Evolutionary conservation across 345 rosid species (phyloP).

Genomic region (Durio zibethinus): DNA sequence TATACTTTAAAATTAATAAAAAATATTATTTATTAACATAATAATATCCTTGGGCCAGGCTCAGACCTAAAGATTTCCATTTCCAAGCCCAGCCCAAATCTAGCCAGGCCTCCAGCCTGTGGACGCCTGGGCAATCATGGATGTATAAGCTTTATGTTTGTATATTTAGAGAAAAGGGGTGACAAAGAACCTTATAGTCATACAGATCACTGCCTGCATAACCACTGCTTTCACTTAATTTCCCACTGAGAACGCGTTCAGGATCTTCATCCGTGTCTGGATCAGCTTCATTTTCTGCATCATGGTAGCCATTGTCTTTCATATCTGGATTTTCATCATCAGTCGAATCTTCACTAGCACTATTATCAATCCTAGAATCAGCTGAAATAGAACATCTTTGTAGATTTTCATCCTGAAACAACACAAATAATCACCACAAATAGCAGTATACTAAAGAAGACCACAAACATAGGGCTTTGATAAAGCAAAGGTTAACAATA

Average conservation of each 20-base stretch:
- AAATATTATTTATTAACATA: background rate
- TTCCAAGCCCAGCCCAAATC: background rate
- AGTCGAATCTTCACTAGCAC: constrained; percentile 86
- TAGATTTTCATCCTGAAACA: constrained; percentile 86
- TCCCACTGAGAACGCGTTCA: constrained; percentile 75
- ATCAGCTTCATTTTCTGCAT: constrained; percentile 86
- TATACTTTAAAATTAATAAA: background rate
- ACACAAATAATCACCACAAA: background rate
- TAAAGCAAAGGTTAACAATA: background rate
- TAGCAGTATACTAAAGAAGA: background rate
- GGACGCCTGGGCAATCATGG: background rate
- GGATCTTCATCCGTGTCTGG: constrained; percentile 76
- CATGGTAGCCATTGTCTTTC: constrained; percentile 76
- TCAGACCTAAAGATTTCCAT: background rate
- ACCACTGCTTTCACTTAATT: constrained; percentile 88
- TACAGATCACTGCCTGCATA: constrained; percentile 82
- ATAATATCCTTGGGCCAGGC: background rate
- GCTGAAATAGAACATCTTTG: constrained; percentile 94
- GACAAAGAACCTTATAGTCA: constrained; percentile 71
- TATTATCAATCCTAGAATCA: constrained; percentile 81
- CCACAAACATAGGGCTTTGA: background rate
- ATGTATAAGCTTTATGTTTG: background rate
- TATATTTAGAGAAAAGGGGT: constrained; percentile 12
- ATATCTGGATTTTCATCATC: constrained; percentile 77
- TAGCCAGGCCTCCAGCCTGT: background rate